Evolutionary conservation across 805 yeast genomes (phyloP).

Genomic region (Nakazawaea laoshanensis): DNA sequence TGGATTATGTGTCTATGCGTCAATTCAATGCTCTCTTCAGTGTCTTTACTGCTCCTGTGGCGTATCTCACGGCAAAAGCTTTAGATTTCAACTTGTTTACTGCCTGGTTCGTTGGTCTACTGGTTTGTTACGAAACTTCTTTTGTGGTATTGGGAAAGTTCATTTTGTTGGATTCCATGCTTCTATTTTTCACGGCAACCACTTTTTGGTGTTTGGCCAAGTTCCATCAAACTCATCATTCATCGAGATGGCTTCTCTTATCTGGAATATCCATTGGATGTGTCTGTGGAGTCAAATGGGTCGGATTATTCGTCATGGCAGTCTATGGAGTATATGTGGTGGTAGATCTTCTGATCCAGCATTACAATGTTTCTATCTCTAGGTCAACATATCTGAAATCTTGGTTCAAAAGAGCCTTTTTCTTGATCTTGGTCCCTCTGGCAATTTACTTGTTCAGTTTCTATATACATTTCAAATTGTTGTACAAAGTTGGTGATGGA

Average conservation of each 20-base stretch:
- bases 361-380: slow-evolving; percentile 24
- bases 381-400: slow-evolving; percentile 39
- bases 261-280: slow-evolving; percentile 72
- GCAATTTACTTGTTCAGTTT: slow-evolving; percentile 63
- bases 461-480: slow-evolving; percentile 69
- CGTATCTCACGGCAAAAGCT: slow-evolving; percentile 60
- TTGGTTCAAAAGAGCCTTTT: slow-evolving; percentile 62
- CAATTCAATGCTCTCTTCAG: slow-evolving; percentile 64
- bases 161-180: slow-evolving; percentile 69
- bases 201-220: slow-evolving; percentile 55
- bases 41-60: slow-evolving; percentile 57
- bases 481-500: slow-evolving; percentile 83
- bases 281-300: slow-evolving; percentile 83
- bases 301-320: slow-evolving; percentile 61
- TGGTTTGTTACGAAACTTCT: slow-evolving; percentile 61
- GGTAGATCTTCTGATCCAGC: slow-evolving; percentile 40
- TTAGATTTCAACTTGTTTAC: slow-evolving; percentile 43
- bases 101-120: slow-evolving; percentile 50
- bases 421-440: slow-evolving; percentile 67
- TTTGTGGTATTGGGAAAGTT: slow-evolving; percentile 67
- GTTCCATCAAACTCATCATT: slow-evolving; percentile 33
- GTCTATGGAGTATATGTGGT: slow-evolving; percentile 53
- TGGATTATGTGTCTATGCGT: slow-evolving; percentile 66
- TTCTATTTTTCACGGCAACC: slow-evolving; percentile 65
- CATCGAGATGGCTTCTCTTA: slow-evolving; percentile 47